Base-by-base conservation (phyloP, 2,329 filamentous ascomycete species). In the Pseudopyricularia javanii region DNA sequence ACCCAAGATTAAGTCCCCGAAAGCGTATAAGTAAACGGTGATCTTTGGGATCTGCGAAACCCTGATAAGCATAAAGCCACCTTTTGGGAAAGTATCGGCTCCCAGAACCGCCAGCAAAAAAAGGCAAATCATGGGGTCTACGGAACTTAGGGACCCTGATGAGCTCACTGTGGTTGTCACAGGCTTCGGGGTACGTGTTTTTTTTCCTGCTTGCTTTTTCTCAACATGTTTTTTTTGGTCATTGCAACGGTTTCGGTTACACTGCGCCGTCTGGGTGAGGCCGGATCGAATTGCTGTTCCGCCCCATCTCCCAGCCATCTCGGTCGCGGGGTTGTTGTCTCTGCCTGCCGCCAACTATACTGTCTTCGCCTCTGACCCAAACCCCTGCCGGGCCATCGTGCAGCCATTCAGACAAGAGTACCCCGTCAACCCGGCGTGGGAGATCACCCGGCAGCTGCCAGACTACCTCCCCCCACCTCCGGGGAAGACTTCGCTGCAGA, bases 381-480 rank as follows among this genome's bases (percentile, higher is more conserved):
- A 26, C 20, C 52, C 17, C 7, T 43, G 9, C 22, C 8, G 37
- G 37, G 17, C 11, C 17, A 7, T 22, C 17, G n/a, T 12, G 22
- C 56, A 91, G 87, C 85, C 89, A 1, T 95, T 94, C 67, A 82
- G 84, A 60, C 74, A 70, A n/a, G 70, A 83, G 47, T 83, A 83
- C 62, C 79, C 82, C 28, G 70, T 83, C 55, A 95, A 95, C 63
- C 88, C 89, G 8, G 89, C 88, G 3, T 91, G 81, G 76, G 79
- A 91, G 63, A 91, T 95, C 62, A 82, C 85, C 49, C 75, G 73
- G 26, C 73, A 71, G 20, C 78, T 94, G n/a, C 83, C 88, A 3
- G 66, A 76, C 2, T 76, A 78, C 59, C 76, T 91, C 5, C 78
- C 81, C 2, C 68, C 74, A 1, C 64, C 73, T 14, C 68, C 70